Percentiles rank a stretch among this genome's conserved stretches.
phyloP scores from a whole-genome alignment of 225 moss, liverwort and hornwort genomes.

The Pseudisothecium myosuroides region DNA sequence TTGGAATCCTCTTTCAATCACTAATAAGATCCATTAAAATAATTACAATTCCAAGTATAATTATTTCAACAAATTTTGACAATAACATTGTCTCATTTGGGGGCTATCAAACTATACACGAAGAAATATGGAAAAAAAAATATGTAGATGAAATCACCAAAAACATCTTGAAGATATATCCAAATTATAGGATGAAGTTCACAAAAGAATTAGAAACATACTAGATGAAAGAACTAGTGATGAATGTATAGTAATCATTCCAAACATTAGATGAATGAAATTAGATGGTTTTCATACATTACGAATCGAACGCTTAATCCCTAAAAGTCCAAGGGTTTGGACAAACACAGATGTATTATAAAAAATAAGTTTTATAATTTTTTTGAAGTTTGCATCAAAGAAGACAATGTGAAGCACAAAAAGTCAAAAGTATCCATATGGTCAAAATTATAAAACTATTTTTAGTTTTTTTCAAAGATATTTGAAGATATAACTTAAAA shows the following conservation, averaged over 20 bases:
- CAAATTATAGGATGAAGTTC: not conserved
- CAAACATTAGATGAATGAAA: not conserved
- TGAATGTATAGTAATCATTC: not conserved
- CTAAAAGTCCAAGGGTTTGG: no score
- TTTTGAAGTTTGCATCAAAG: no score
- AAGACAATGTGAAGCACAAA: no score
- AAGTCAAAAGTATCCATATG: no score
- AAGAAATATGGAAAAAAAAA: not conserved
- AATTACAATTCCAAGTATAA: not conserved
- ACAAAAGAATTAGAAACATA: not conserved
- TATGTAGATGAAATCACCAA: not conserved
- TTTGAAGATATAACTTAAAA: no score
- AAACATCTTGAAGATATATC: not conserved
- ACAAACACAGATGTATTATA: no score
- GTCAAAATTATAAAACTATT: no score
- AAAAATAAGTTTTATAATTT: no score
- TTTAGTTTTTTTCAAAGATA: no score
- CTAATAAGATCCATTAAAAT: not conserved
- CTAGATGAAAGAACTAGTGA: not conserved
- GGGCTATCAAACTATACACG: not conserved
- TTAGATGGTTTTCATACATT: not conserved
- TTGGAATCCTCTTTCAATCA: accelerated
- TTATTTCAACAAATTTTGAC: not conserved
- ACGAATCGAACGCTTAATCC: no score
- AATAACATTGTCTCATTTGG: not conserved